A percentile compares a stretch with the other conserved stretches of the same genome.
phyloP scores from a whole-genome alignment of 2,329 filamentous ascomycete species.

The Amylocarpus encephaloides region DNA sequence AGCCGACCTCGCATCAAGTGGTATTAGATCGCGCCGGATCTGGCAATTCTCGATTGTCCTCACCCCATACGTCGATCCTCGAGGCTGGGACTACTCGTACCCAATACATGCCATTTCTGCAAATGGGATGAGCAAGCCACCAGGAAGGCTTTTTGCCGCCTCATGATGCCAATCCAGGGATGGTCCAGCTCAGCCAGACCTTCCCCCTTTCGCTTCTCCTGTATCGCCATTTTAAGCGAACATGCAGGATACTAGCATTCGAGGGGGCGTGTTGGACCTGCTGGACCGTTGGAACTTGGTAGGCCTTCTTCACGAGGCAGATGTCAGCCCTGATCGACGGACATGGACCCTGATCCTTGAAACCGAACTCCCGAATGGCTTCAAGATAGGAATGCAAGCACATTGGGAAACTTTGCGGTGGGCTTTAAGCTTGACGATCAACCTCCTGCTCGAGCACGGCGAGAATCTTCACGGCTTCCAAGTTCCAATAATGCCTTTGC shows the following conservation, averaged over 20 bases:
- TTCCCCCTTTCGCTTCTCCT: neutral
- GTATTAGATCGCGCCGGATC: neutral
- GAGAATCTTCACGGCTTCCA: no score
- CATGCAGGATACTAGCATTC: neutral
- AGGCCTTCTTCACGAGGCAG: no score
- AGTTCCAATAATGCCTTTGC: no score
- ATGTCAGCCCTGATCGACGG: neutral
- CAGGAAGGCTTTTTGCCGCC: neutral
- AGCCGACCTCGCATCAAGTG: neutral
- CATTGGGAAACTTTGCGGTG: no score
- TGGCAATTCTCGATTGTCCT: conserved; percentile 1
- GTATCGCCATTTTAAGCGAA: neutral
- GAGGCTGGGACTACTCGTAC: neutral
- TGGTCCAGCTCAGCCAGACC: neutral
- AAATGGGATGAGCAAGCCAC: neutral
- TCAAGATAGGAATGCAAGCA: no score
- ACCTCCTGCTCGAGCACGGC: no score
- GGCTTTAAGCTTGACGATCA: no score
- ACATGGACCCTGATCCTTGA: neutral
- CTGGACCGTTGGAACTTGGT: no score
- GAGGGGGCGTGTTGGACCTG: no score
- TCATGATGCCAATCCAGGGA: neutral
- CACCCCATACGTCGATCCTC: conserved; percentile 4
- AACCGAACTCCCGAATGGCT: no score
- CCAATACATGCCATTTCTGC: conserved; percentile 3